Evolutionary conservation across 345 rosid genomes (phyloP), one percentile per base, ranked within the genome.

Genomic region (Gossypium australe): DNA sequence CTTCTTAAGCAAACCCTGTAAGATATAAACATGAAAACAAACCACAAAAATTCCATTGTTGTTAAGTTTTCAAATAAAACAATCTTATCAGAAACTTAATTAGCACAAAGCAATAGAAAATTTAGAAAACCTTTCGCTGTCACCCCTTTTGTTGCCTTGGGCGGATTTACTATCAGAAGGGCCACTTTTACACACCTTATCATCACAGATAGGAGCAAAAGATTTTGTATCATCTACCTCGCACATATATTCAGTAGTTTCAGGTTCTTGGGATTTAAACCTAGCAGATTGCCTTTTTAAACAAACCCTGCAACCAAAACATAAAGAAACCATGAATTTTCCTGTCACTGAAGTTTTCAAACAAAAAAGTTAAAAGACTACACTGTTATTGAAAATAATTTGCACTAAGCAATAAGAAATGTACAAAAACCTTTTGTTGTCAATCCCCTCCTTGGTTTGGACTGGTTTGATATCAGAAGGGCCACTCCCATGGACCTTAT

Each of bases 1-100:
- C 79, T 79, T 78, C 85, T 55, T 78, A 75, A 79, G 77, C 64
- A 16, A 45, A 17, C 47, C 47, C 76, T 73, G 57, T 22, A 64
- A 68, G 3, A 45, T 9, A 20, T 9, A 18, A 57, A 20, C 27
- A 49, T 34, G 4, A 70, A 78, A 53, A n/a, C 34, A 70, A 52
- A 0, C 20, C 22, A 34, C 3, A 69, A 7, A 7, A 4, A 5
- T 29, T 27, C 18, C 66, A 6, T 29, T 0, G 9, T 29, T 27
- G 18, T 61, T 41, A 61, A 27, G 66, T 14, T 29, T 61, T 7
- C 38, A 61, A 20, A 56, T 61, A 29, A 61, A 12, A 25, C 24
- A 20, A 10, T 18, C 11, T 56, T 20, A 9, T 3, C 22, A 12
- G 27, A 60, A 60, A 27, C 34, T 27, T 29, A 14, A 61, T 61